phyloP scores from a whole-genome alignment of 495 filamentous ascomycete species.

The Aspergillus heteromorphus region DNA sequence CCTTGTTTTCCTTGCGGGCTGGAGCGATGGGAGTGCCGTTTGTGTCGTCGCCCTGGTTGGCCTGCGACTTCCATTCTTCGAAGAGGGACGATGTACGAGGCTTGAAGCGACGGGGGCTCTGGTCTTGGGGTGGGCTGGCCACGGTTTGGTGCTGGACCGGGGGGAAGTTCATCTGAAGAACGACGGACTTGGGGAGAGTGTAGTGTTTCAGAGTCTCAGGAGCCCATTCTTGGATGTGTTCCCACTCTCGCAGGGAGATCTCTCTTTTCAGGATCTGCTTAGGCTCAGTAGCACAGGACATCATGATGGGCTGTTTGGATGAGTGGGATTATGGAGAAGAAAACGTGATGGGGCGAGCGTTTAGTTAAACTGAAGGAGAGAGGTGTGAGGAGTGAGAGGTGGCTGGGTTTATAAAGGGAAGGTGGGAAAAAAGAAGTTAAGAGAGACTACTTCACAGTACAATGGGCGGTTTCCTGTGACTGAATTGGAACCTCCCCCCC shows the following conservation, averaged over 20 bases:
- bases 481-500: not conserved
- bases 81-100: constrained; percentile 10
- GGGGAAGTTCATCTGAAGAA: not conserved
- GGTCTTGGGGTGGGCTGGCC: not conserved
- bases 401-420: not conserved
- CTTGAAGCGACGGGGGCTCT: not conserved
- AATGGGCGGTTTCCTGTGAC: not conserved
- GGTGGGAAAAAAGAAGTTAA: not conserved
- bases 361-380: not conserved
- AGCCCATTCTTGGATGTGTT: constrained; percentile 14
- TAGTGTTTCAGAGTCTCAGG: constrained; percentile 8
- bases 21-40: not conserved
- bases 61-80: constrained; percentile 19
- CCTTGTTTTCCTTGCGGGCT: not conserved
- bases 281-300: not conserved
- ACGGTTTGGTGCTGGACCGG: not conserved
- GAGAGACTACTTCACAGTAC: not conserved
- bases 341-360: not conserved
- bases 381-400: not conserved
- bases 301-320: not conserved
- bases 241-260: constrained; percentile 5
- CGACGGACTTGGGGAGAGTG: not conserved
- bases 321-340: not conserved
- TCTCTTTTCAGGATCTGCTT: constrained; percentile 11
- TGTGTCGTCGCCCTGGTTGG: not conserved